Conservation (phyloP, 2,329 filamentous ascomycete species). For the Beauveria bassiana region DNA sequence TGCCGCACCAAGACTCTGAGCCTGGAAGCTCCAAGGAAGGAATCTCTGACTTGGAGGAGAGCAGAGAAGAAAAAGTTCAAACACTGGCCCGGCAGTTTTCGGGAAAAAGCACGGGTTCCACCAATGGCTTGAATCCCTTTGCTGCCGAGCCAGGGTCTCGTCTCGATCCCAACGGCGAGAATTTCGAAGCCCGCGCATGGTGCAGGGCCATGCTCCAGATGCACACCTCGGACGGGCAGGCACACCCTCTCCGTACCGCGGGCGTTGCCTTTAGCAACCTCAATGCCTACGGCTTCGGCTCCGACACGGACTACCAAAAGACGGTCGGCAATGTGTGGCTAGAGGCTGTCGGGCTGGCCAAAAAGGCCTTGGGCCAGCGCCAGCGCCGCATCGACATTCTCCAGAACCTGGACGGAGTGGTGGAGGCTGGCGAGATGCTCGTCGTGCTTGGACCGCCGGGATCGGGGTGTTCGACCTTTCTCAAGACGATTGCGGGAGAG, state of each 20-base stretch:
- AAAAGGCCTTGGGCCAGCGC: neutral
- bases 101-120: too few relatives aligned
- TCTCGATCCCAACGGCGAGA: neutral
- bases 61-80: too few relatives aligned
- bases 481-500: constrained; percentile 47
- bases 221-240: constrained; percentile 3
- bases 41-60: too few relatives aligned
- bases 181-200: neutral
- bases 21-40: too few relatives aligned
- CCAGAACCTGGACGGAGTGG: too few relatives aligned
- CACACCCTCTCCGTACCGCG: constrained; percentile 14
- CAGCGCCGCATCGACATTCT: neutral
- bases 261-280: constrained; percentile 33
- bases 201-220: neutral
- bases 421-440: constrained; percentile 42
- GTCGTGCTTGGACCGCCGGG: constrained; percentile 46
- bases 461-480: constrained; percentile 53
- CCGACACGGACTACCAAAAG: constrained; percentile 38
- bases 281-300: constrained; percentile 38
- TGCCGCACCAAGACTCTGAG: too few relatives aligned
- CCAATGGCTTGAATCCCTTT: neutral
- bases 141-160: neutral
- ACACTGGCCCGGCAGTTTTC: too few relatives aligned
- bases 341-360: constrained; percentile 20
- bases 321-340: constrained; percentile 25